phyloP scores from a whole-genome alignment of 2,329 filamentous ascomycete species.

The Penicillium sp. region DNA sequence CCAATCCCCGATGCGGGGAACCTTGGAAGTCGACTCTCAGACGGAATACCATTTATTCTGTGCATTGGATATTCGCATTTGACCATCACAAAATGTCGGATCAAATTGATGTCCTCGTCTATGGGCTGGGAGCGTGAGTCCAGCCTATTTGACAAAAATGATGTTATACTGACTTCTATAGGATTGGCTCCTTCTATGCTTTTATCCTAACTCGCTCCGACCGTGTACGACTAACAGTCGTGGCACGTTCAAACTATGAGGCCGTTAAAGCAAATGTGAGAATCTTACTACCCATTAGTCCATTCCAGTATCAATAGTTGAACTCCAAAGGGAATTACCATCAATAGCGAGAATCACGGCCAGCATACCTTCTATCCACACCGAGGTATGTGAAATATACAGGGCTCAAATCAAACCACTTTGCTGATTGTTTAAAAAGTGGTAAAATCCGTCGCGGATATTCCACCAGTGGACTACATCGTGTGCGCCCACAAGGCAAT shows the following conservation, averaged over 20 bases:
- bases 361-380: slow-evolving; percentile 33
- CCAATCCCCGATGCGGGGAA: slow-evolving; percentile 3
- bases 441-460: slow-evolving; percentile 39
- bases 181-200: slow-evolving; percentile 59
- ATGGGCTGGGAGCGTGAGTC: slow-evolving; percentile 55
- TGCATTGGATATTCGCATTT: background rate
- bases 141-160: background rate
- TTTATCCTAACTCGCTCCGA: slow-evolving; percentile 50
- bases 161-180: slow-evolving; percentile 23
- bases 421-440: slow-evolving; percentile 25
- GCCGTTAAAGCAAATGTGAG: slow-evolving; percentile 41
- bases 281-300: background rate
- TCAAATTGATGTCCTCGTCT: slow-evolving; percentile 48
- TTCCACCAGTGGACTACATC: slow-evolving; percentile 34
- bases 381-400: slow-evolving; percentile 30
- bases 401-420: background rate
- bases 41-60: background rate
- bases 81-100: slow-evolving; percentile 24
- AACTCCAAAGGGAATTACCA: slow-evolving; percentile 38
- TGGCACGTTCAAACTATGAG: slow-evolving; percentile 48
- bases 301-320: background rate
- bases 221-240: slow-evolving; percentile 43
- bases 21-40: background rate
- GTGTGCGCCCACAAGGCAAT: slow-evolving; percentile 46
- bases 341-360: slow-evolving; percentile 45